Evolutionary conservation across 768 basidiomycete genomes (phyloP).

Genomic region (Auricularia sp.): DNA sequence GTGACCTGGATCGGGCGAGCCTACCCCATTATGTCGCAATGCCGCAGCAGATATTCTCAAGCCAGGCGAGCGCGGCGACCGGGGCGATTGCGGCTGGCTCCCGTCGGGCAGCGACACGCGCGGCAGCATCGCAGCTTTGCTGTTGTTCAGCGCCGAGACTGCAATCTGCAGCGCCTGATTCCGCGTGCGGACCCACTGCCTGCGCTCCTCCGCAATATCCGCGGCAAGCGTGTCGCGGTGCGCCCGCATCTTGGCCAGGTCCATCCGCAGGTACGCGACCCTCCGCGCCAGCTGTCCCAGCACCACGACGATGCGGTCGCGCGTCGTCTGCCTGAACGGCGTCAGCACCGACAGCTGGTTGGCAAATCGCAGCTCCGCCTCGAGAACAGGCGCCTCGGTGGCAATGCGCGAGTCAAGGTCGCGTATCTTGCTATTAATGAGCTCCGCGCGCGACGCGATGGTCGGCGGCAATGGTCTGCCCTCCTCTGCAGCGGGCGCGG

Average conservation of each 20-base stretch:
- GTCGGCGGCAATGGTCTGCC: not conserved
- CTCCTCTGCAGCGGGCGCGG: conserved; percentile 1
- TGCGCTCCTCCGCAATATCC: conserved; percentile 65
- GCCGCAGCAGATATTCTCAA: not conserved
- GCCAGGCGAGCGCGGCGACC: not conserved
- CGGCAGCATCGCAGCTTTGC: not conserved
- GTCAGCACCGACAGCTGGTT: conserved; percentile 78
- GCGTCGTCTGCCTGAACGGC: conserved; percentile 77
- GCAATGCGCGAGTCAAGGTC: conserved; percentile 54
- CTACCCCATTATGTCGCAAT: not conserved
- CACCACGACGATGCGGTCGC: conserved; percentile 57
- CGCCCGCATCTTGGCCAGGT: conserved; percentile 62
- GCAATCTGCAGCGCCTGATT: conserved; percentile 66
- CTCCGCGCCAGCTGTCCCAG: conserved; percentile 55
- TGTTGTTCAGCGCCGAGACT: conserved; percentile 44
- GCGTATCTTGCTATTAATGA: conserved; percentile 49
- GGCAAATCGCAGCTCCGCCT: conserved; percentile 57
- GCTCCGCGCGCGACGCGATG: conserved; percentile 40
- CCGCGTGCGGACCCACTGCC: conserved; percentile 55
- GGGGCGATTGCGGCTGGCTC: not conserved
- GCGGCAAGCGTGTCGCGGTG: conserved; percentile 63
- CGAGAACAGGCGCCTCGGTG: conserved; percentile 46
- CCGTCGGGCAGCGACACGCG: not conserved
- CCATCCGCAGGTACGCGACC: conserved; percentile 56
- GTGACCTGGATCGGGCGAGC: not conserved